Evolutionary conservation across 2,329 filamentous ascomycete genomes (phyloP).

Genomic region (Colletotrichum sp.): DNA sequence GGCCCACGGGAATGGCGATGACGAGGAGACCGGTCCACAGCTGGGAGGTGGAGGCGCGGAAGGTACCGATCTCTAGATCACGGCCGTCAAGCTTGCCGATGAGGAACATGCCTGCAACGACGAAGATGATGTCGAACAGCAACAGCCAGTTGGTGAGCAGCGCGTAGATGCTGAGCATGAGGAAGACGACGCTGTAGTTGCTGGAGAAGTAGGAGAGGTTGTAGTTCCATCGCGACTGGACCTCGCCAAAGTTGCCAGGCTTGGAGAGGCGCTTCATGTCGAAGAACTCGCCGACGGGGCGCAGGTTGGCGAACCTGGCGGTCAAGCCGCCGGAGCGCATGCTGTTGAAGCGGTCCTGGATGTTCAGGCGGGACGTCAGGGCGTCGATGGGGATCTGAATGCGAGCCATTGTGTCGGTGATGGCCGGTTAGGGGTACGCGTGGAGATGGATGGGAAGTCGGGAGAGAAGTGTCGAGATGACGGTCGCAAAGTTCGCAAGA

Average conservation of each 20-base stretch:
- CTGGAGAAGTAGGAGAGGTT: conserved; percentile 97
- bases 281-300: conserved; percentile 90
- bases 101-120: conserved; percentile 85
- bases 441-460: not conserved
- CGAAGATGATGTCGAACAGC: conserved; percentile 90
- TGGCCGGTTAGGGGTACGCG: not conserved
- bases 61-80: conserved; percentile 85
- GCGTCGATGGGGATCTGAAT: conserved; percentile 93
- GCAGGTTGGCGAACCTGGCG: conserved; percentile 89
- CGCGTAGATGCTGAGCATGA: conserved; percentile 95
- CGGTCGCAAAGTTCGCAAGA: not conserved
- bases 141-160: conserved; percentile 86
- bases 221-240: conserved; percentile 94
- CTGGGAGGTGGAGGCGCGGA: conserved; percentile 87
- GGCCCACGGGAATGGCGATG: conserved; percentile 81
- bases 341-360: conserved; percentile 83
- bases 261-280: conserved; percentile 96
- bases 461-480: not conserved
- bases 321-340: conserved; percentile 80
- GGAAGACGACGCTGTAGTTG: conserved; percentile 95
- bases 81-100: conserved; percentile 90
- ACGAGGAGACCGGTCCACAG: conserved; percentile 89
- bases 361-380: conserved; percentile 88
- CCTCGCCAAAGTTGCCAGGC: conserved; percentile 87
- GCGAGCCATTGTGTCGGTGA: conserved; percentile 68